A percentile compares a stretch with the other conserved stretches of the same genome.
These are phyloP conservation scores for Solanum pinnatisectum DNA, from an alignment of 257 asterid genomes.

Conservation along the genomic window DNA sequence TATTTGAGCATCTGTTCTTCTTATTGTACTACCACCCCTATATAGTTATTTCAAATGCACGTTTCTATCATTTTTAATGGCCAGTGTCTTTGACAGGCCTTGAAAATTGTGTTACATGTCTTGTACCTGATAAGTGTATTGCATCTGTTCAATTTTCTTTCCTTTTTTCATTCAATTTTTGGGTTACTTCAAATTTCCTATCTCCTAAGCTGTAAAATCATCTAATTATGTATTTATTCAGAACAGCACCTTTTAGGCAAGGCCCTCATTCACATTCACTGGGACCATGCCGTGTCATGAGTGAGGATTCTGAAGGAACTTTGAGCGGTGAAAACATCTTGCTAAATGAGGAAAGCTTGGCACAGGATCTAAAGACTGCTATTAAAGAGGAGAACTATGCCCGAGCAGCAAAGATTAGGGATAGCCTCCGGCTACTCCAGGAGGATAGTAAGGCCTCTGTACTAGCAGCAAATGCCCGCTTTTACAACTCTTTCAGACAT, in stretches of 20 bases:
- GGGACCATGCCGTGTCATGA: slow-evolving; percentile 39
- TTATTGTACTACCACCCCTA: not conserved
- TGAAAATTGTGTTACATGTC: not conserved
- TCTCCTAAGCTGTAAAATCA: not conserved
- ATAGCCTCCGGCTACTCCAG: slow-evolving; percentile 74
- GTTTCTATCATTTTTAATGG: no score
- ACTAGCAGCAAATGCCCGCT: slow-evolving; percentile 73
- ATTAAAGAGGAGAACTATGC: slow-evolving; percentile 77
- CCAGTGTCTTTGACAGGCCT: not conserved
- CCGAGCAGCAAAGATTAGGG: slow-evolving; percentile 85
- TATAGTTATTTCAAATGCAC: not conserved
- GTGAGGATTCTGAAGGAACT: slow-evolving; percentile 73
- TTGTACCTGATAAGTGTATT: not conserved
- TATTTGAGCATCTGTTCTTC: not conserved
- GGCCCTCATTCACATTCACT: slow-evolving; percentile 29
- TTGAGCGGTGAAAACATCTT: slow-evolving; percentile 78
- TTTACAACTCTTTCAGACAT: slow-evolving; percentile 66
- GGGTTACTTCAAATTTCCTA: not conserved
- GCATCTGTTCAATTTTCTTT: not conserved
- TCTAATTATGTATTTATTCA: slow-evolving; percentile 33
- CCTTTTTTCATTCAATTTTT: not conserved
- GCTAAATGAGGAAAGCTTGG: slow-evolving; percentile 61
- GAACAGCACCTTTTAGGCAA: slow-evolving; percentile 43
- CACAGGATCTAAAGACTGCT: slow-evolving; percentile 62
- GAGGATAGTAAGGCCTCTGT: slow-evolving; percentile 80